A percentile compares a stretch with the other conserved stretches of the same genome.
Evolutionary conservation across 176 grass and related monocot genomes (phyloP).

Genomic region (Musa troglodytarum): DNA sequence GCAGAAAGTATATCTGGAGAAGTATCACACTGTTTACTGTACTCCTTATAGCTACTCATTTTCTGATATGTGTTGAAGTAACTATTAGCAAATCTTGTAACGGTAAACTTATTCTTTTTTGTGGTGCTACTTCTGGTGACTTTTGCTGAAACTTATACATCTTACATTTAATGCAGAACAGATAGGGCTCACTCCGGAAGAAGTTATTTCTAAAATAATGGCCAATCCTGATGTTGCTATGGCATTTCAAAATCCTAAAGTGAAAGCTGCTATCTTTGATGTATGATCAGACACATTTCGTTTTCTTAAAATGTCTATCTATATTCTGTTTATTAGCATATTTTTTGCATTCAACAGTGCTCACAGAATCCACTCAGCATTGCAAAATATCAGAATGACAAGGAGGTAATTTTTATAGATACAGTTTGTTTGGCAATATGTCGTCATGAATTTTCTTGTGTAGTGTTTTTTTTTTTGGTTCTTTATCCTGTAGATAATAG

Average conservation of each 20-base stretch:
- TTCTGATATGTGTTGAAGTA: neutral
- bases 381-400: conserved; percentile 94
- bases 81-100: neutral
- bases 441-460: neutral
- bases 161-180: conserved; percentile 43
- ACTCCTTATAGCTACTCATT: neutral
- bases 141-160: neutral
- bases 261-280: conserved; percentile 98
- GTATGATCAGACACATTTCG: conserved; percentile 31
- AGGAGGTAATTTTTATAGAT: conserved; percentile 51
- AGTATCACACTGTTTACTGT: too few species aligned
- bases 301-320: conserved; percentile 18
- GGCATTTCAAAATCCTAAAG: conserved; percentile 95
- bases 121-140: neutral
- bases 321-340: conserved; percentile 34
- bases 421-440: neutral
- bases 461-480: neutral
- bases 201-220: conserved; percentile 96
- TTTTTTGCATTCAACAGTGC: conserved; percentile 45
- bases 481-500: neutral
- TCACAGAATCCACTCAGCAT: conserved; percentile 97
- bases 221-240: conserved; percentile 87
- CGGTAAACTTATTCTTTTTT: neutral
- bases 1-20: too few species aligned
- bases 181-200: conserved; percentile 92